These are phyloP conservation scores for Monosporozyma aerobia DNA, from an alignment of 805 yeast species.

Conservation along the genomic window DNA sequence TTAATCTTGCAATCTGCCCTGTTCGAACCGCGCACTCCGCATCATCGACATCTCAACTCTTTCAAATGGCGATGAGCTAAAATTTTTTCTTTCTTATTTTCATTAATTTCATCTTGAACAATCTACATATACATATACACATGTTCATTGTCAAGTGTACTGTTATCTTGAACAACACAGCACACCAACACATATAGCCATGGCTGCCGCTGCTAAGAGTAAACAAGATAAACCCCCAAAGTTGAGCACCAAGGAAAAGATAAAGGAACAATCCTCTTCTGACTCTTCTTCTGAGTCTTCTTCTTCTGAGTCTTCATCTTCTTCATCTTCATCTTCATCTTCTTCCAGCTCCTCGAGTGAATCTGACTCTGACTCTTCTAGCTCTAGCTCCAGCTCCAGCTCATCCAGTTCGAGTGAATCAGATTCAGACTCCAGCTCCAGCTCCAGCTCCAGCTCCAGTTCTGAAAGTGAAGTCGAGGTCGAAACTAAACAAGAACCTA, in stretches of 20 bases:
- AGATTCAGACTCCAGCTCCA: constrained; percentile 11
- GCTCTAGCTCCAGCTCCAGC: constrained; percentile 1
- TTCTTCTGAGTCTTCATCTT: constrained; percentile 9
- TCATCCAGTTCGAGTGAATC: not conserved
- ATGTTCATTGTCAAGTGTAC: no score
- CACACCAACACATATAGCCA: not conserved
- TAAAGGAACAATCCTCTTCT: constrained; percentile 7
- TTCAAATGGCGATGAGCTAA: not conserved
- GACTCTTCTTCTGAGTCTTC: constrained; percentile 9
- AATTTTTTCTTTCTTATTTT: not conserved
- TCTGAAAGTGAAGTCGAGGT: not conserved
- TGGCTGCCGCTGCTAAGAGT: not conserved
- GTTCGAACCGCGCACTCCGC: not conserved
- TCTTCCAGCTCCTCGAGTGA: constrained; percentile 3
- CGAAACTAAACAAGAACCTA: not conserved
- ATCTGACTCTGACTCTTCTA: not conserved
- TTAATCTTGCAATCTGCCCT: not conserved
- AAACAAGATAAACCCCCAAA: constrained; percentile 20
- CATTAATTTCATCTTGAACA: not conserved
- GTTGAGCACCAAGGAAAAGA: constrained; percentile 20
- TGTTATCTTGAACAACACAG: not conserved
- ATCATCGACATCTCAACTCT: not conserved
- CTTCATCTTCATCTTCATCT: constrained; percentile 5
- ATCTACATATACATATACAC: no score
- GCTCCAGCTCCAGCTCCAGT: not conserved